phyloP scores from a whole-genome alignment of 2,329 filamentous ascomycete species.

The Xylaria sp. region DNA sequence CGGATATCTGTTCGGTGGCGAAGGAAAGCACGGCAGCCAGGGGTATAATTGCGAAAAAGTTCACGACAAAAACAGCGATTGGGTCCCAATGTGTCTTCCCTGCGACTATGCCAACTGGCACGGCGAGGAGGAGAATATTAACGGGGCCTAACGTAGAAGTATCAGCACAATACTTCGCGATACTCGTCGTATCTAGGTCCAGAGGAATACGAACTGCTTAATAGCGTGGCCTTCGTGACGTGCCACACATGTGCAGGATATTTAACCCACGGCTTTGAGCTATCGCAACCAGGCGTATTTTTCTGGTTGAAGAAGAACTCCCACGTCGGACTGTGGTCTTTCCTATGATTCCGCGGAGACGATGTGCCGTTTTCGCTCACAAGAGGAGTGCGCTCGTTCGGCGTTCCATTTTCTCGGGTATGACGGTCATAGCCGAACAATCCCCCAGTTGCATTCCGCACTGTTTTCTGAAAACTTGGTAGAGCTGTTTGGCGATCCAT shows the following conservation, averaged over 20 bases:
- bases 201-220: conserved; percentile 64
- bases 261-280: conserved; percentile 58
- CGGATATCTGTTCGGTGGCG: conserved; percentile 80
- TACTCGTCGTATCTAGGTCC: neutral
- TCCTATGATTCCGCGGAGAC: conserved; percentile 39
- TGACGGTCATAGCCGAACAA: conserved; percentile 27
- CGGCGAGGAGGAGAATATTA: conserved; percentile 78
- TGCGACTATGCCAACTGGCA: conserved; percentile 77
- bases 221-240: conserved; percentile 65
- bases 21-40: conserved; percentile 79
- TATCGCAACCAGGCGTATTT: conserved; percentile 64
- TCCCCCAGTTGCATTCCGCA: conserved; percentile 44
- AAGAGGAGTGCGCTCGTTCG: conserved; percentile 46
- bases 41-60: conserved; percentile 84
- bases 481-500: conserved; percentile 47
- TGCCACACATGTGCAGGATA: conserved; percentile 64
- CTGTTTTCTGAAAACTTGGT: conserved; percentile 44
- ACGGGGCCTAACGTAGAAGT: conserved; percentile 60
- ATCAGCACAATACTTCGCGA: conserved; percentile 34
- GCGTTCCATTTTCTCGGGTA: conserved; percentile 43
- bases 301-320: conserved; percentile 62
- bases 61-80: conserved; percentile 77
- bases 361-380: conserved; percentile 37
- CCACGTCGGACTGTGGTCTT: conserved; percentile 47
- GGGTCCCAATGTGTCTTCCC: conserved; percentile 72